A percentile compares a stretch with the other conserved stretches of the same genome.
phyloP scores from a whole-genome alignment of 352 stramenopile species.

The Aphanomyces euteiches region DNA sequence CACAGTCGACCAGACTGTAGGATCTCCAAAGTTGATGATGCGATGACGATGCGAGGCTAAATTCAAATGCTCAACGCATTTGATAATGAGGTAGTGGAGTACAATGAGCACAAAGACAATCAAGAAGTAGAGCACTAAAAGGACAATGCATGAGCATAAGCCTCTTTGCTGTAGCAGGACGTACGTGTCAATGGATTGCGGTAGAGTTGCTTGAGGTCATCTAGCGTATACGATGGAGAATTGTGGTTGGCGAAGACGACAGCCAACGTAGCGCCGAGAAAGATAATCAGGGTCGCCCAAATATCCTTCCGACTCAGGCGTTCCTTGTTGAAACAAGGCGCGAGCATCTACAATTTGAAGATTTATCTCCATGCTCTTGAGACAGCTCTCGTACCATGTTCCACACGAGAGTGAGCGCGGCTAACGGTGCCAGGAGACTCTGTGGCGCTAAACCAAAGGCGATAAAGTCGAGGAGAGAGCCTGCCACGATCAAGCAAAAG shows the following conservation, averaged over 20 bases:
- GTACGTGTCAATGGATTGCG: conserved; percentile 59
- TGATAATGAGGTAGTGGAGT: conserved; percentile 60
- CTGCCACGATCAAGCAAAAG: conserved; percentile 71
- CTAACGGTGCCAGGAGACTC: conserved; percentile 80
- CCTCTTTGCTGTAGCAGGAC: neutral
- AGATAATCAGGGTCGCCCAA: conserved; percentile 75
- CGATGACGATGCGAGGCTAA: conserved; percentile 68
- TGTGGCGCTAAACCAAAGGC: conserved; percentile 87
- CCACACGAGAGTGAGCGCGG: conserved; percentile 88
- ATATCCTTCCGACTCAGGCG: conserved; percentile 79
- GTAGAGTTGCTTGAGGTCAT: conserved; percentile 77
- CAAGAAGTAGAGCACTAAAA: conserved; percentile 47
- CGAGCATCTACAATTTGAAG: conserved; percentile 50
- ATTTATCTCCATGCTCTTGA: neutral
- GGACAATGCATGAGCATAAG: neutral
- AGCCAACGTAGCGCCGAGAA: conserved; percentile 71
- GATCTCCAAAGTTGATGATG: conserved; percentile 68
- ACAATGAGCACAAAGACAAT: conserved; percentile 55
- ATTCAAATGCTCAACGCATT: conserved; percentile 59
- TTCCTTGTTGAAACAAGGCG: conserved; percentile 84
- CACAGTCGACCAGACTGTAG: conserved; percentile 56
- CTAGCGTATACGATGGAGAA: conserved; percentile 76
- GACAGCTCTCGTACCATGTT: conserved; percentile 62
- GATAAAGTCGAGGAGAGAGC: conserved; percentile 88
- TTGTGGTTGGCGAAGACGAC: conserved; percentile 81